These are phyloP conservation scores for Lolium perenne DNA, from an alignment of 176 grass and related monocot genomes.

Conservation along the genomic window DNA sequence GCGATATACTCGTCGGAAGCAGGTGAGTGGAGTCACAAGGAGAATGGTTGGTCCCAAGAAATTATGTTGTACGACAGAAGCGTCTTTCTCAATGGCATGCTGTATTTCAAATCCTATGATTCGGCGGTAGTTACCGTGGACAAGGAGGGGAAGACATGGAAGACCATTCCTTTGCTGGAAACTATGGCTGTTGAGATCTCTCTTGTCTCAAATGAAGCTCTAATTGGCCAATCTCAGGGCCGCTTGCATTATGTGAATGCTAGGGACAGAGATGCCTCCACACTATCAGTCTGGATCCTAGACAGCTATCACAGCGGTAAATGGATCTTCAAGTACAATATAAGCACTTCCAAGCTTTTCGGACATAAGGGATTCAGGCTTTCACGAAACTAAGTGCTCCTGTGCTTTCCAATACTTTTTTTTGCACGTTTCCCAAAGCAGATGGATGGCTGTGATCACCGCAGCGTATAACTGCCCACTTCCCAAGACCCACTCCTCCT, in stretches of 20 bases:
- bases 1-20: slow-evolving; percentile 1
- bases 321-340: slow-evolving; percentile 18
- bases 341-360: neutral
- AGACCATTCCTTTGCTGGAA: neutral
- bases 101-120: neutral
- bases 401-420: too few relatives aligned
- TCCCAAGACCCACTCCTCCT: too few relatives aligned
- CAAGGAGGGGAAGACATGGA: slow-evolving; percentile 2
- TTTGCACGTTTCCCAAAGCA: too few relatives aligned
- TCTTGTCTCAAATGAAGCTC: neutral
- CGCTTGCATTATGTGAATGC: neutral
- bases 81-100: slow-evolving; percentile 1
- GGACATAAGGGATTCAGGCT: neutral
- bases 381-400: neutral
- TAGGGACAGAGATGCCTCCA: neutral
- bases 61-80: neutral
- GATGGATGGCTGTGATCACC: too few relatives aligned
- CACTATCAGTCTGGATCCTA: neutral
- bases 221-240: neutral
- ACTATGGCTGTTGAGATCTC: neutral
- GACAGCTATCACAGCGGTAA: neutral
- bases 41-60: neutral
- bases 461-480: too few relatives aligned
- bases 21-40: neutral
- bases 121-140: neutral